These are phyloP conservation scores for Fermentozyma sake DNA, from an alignment of 1,139 yeast genomes.

Conservation along the genomic window DNA sequence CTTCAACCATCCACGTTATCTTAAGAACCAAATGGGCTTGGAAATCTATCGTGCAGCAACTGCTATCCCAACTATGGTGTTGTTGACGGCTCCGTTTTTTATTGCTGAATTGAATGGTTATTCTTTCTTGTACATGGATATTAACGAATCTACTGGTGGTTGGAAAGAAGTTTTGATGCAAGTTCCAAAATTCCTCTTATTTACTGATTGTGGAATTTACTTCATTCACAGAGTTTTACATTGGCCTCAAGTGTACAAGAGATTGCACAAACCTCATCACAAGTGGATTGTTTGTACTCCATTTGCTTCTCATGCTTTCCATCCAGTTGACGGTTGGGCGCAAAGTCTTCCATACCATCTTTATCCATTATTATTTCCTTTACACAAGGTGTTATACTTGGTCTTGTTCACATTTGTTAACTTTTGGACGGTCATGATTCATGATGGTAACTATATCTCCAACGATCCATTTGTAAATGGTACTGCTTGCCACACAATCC, in stretches of 20 bases:
- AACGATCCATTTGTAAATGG: constrained; percentile 94
- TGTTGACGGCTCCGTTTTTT: constrained; percentile 86
- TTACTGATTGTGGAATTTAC: constrained; percentile 91
- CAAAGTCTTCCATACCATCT: constrained; percentile 93
- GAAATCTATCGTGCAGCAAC: constrained; percentile 75
- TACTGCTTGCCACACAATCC: constrained; percentile 96
- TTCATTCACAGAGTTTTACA: constrained; percentile 89
- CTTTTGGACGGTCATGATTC: constrained; percentile 98
- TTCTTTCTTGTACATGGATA: constrained; percentile 68
- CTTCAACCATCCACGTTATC: constrained; percentile 92
- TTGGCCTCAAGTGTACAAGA: constrained; percentile 83
- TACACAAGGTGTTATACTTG: constrained; percentile 82
- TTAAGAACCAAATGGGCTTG: constrained; percentile 84
- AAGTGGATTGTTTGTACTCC: constrained; percentile 99
- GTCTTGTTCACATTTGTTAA: constrained; percentile 83
- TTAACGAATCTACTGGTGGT: constrained; percentile 64
- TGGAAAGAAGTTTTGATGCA: constrained; percentile 62
- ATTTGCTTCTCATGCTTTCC: constrained; percentile 97
- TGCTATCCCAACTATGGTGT: constrained; percentile 87
- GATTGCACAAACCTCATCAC: constrained; percentile 95
- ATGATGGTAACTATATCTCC: constrained; percentile 93
- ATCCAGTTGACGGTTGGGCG: constrained; percentile 92
- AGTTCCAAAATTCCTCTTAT: constrained; percentile 74
- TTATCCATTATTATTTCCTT: constrained; percentile 86
- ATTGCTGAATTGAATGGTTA: constrained; percentile 77